These are phyloP conservation scores for Rhizopus arrhizus DNA, from an alignment of 371 early-diverging fungal species.

Conservation along the genomic window DNA sequence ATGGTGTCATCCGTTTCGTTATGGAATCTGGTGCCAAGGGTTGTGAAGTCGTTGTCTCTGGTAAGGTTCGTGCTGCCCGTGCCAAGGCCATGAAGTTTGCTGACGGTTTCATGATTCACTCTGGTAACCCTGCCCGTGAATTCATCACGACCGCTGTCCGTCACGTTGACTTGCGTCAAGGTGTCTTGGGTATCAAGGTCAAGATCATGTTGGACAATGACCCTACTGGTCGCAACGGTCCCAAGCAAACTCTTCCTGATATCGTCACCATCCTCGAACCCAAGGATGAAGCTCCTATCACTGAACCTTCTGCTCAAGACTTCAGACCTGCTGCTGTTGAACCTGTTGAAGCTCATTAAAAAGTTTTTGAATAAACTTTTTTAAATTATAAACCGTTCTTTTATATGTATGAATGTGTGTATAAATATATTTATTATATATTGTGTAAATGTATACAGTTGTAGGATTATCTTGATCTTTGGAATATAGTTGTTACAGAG, in stretches of 20 bases:
- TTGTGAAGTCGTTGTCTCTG: slow-evolving; percentile 98
- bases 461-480: neutral
- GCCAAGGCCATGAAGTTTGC: slow-evolving; percentile 99
- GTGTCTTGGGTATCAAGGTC: slow-evolving; percentile 99
- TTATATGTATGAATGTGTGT: no score
- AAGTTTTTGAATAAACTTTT: no score
- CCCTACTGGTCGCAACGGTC: slow-evolving; percentile 95
- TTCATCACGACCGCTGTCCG: slow-evolving; percentile 98
- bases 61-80: slow-evolving; percentile 99
- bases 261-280: slow-evolving; percentile 94
- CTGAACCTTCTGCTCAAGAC: slow-evolving; percentile 78
- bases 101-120: slow-evolving; percentile 99
- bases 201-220: slow-evolving; percentile 99
- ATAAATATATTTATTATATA: no score
- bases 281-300: slow-evolving; percentile 81
- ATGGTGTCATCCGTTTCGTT: slow-evolving; percentile 98
- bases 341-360: slow-evolving; percentile 14
- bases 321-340: slow-evolving; percentile 61
- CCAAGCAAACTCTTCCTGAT: slow-evolving; percentile 97
- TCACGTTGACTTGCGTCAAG: slow-evolving; percentile 99
- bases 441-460: neutral
- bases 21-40: slow-evolving; percentile 99
- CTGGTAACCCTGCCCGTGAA: slow-evolving; percentile 98
- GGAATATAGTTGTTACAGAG: slow-evolving; percentile 15
- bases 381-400: no score